A percentile compares a stretch with the other conserved stretches of the same genome.
Evolutionary conservation across 352 stramenopile species (phyloP).

Genomic region (Globisporangium iwayamae): DNA sequence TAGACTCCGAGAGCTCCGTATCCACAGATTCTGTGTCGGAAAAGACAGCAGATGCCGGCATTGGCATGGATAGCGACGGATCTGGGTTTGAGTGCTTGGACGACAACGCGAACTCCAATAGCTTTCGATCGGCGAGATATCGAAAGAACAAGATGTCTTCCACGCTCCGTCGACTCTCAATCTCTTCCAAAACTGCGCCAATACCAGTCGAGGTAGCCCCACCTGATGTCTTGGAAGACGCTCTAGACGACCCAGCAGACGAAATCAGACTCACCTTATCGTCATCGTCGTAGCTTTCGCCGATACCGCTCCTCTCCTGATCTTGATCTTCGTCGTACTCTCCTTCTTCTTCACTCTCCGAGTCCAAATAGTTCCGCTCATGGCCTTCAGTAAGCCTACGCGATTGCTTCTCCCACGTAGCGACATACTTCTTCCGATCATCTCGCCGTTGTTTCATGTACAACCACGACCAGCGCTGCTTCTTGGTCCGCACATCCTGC

Average conservation of each 20-base stretch:
- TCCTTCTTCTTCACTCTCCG: constrained; percentile 64
- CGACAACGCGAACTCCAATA: constrained; percentile 21
- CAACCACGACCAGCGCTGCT: constrained; percentile 68
- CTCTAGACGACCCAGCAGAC: constrained; percentile 1
- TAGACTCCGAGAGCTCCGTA: constrained; percentile 69
- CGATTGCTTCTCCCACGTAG: constrained; percentile 47
- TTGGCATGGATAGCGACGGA: constrained; percentile 28
- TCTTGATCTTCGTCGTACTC: constrained; percentile 17
- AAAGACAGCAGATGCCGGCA: constrained; percentile 40
- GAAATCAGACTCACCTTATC: constrained; percentile 8
- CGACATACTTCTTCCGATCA: constrained; percentile 71
- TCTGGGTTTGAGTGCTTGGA: constrained; percentile 21
- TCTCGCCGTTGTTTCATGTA: constrained; percentile 83
- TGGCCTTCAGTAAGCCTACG: constrained; percentile 24
- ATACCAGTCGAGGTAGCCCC: background rate
- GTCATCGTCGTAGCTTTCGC: constrained; percentile 5
- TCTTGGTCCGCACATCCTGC: constrained; percentile 60
- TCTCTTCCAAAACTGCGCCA: constrained; percentile 48
- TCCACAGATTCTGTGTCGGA: constrained; percentile 82
- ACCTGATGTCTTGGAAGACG: constrained; percentile 5
- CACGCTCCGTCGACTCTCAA: constrained; percentile 64
- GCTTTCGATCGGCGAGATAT: constrained; percentile 63
- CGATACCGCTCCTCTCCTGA: constrained; percentile 9
- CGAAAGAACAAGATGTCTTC: constrained; percentile 87
- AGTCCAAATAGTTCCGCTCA: constrained; percentile 33